phyloP scores from a whole-genome alignment of 2,329 filamentous ascomycete genomes.

The Apiospora koreana region DNA sequence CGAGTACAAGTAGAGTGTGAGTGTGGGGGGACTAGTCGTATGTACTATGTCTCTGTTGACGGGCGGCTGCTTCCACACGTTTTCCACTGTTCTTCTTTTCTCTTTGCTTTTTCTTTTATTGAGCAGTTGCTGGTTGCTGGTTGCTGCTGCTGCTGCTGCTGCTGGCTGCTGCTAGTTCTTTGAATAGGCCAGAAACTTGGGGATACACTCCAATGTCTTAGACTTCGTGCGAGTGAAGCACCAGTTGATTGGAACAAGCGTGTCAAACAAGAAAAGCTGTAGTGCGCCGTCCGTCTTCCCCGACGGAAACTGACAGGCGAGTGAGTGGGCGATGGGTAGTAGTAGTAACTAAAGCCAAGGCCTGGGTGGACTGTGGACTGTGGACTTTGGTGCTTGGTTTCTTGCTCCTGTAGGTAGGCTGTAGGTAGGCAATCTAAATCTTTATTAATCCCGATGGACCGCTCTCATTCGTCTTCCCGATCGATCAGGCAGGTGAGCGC shows the following conservation, averaged over 20 bases:
- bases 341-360: not conserved
- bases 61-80: not conserved
- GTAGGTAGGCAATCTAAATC: constrained; percentile 1
- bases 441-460: not conserved
- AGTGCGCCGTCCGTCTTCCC: constrained; percentile 25
- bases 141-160: not conserved
- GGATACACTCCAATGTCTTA: constrained; percentile 28
- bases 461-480: constrained; percentile 9
- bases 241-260: constrained; percentile 26
- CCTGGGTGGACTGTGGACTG: not conserved
- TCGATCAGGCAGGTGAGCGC: constrained; percentile 12
- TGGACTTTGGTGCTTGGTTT: not conserved
- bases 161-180: not conserved
- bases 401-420: too few species aligned
- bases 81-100: not conserved
- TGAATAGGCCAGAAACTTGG: constrained; percentile 20
- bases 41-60: constrained; percentile 17
- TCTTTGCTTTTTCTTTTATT: not conserved
- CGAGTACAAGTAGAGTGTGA: constrained; percentile 14
- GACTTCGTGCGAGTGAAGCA: constrained; percentile 21
- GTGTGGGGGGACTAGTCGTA: constrained; percentile 17
- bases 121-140: constrained; percentile 13
- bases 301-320: constrained; percentile 15
- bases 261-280: constrained; percentile 23
- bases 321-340: not conserved